These are phyloP conservation scores for Aechmea fasciata DNA, from an alignment of 176 grass and related monocot genomes.

Conservation along the genomic window DNA sequence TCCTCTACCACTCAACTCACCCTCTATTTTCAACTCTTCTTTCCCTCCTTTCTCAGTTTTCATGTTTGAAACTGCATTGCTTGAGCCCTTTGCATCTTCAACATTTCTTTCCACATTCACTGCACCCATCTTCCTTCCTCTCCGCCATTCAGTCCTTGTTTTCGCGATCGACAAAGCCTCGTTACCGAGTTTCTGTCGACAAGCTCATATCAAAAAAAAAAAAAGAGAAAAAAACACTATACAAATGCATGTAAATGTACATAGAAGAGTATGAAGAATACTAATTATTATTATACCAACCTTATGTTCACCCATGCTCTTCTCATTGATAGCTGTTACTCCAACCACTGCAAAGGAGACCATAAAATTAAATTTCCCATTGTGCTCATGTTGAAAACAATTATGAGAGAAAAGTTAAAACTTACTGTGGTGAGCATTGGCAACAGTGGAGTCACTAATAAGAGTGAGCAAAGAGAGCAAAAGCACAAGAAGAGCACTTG, in stretches of 20 bases:
- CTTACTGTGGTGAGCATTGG: conserved; percentile 3
- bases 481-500: conserved; percentile 1
- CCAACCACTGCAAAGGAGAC: conserved; percentile 20
- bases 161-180: neutral
- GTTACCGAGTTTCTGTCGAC: conserved; percentile 1
- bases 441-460: conserved; percentile 8
- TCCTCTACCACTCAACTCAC: conserved; percentile 13
- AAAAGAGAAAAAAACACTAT: neutral
- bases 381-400: conserved; percentile 1
- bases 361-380: neutral
- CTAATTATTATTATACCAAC: neutral
- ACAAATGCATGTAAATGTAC: neutral
- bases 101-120: conserved; percentile 5
- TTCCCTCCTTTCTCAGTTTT: conserved; percentile 4
- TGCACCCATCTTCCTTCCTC: conserved; percentile 10
- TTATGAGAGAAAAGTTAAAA: conserved; percentile 4
- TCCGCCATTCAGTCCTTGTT: conserved; percentile 11
- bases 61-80: conserved; percentile 44
- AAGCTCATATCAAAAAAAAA: neutral
- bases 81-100: neutral
- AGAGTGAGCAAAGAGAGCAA: conserved; percentile 9
- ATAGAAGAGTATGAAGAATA: neutral
- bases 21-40: conserved; percentile 26
- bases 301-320: neutral
- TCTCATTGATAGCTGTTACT: neutral